phyloP scores from a whole-genome alignment of 441 rosid species.

The Bocquillonia castaneifolia region DNA sequence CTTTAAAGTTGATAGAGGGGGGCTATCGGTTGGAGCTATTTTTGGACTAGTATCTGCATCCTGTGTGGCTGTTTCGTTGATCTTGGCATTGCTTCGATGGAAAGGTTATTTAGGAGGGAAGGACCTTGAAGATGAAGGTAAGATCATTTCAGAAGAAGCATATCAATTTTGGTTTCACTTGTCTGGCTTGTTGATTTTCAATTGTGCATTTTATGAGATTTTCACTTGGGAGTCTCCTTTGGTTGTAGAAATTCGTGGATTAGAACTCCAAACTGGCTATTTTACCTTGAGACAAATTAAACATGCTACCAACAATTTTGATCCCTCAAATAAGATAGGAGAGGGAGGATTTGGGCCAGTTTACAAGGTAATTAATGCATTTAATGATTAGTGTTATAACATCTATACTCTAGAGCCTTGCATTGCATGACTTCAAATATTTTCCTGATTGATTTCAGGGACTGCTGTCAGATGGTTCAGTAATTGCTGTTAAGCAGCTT shows the following conservation, averaged over 20 bases:
- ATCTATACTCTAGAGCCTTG: not conserved
- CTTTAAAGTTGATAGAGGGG: constrained; percentile 49
- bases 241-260: constrained; percentile 46
- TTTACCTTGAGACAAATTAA: constrained; percentile 70
- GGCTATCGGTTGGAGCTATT: constrained; percentile 61
- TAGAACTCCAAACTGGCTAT: constrained; percentile 58
- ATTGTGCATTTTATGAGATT: not conserved
- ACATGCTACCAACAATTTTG: constrained; percentile 63
- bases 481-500: constrained; percentile 70
- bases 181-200: not conserved
- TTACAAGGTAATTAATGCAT: constrained; percentile 45
- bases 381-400: not conserved
- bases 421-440: not conserved
- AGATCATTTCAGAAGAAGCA: not conserved
- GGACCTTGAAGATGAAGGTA: constrained; percentile 48
- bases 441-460: constrained; percentile 38
- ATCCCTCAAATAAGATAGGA: constrained; percentile 62
- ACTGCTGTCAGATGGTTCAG: constrained; percentile 47
- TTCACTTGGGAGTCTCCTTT: not conserved
- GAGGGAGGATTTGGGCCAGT: constrained; percentile 97
- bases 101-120: constrained; percentile 56
- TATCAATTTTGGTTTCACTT: not conserved
- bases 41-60: constrained; percentile 56
- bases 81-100: constrained; percentile 41
- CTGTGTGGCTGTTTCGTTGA: constrained; percentile 28